phyloP scores from a whole-genome alignment of 345 rosid species.

The Bruguiera parviflora region DNA sequence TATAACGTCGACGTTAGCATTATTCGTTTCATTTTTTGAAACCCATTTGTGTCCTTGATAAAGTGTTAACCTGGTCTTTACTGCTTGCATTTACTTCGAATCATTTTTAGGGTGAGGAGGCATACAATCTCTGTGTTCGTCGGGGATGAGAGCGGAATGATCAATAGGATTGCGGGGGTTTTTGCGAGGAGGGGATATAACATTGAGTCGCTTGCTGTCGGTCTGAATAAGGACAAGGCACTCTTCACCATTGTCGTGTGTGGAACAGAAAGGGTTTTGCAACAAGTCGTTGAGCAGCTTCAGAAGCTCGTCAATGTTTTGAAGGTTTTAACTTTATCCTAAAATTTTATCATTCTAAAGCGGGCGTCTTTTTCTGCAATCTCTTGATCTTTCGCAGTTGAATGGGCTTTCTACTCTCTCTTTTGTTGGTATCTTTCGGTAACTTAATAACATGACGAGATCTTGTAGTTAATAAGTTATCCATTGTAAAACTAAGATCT shows the following conservation, averaged over 20 bases:
- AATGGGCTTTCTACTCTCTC: background rate
- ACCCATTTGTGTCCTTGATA: background rate
- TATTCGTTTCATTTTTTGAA: background rate
- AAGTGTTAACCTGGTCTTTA: background rate
- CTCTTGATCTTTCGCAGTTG: background rate
- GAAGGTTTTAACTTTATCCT: slow-evolving; percentile 44
- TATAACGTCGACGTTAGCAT: background rate
- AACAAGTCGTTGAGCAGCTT: slow-evolving; percentile 88
- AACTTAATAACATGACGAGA: no score
- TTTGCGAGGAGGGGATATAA: slow-evolving; percentile 94
- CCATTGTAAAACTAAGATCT: no score
- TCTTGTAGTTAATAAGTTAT: no score
- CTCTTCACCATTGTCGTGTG: slow-evolving; percentile 86
- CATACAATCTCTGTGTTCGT: slow-evolving; percentile 91
- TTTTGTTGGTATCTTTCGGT: no score
- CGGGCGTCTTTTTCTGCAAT: background rate
- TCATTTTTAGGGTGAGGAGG: slow-evolving; percentile 51
- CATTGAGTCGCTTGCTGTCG: slow-evolving; percentile 98
- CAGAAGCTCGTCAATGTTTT: slow-evolving; percentile 94
- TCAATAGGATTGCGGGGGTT: slow-evolving; percentile 93
- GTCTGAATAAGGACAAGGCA: slow-evolving; percentile 87
- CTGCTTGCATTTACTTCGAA: background rate
- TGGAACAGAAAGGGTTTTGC: slow-evolving; percentile 76
- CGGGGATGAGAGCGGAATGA: slow-evolving; percentile 98
- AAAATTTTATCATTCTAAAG: background rate